A percentile compares a stretch with the other conserved stretches of the same genome.
Conservation (phyloP, 1,284 basidiomycete species). For the Ganoderma resinaceum region DNA sequence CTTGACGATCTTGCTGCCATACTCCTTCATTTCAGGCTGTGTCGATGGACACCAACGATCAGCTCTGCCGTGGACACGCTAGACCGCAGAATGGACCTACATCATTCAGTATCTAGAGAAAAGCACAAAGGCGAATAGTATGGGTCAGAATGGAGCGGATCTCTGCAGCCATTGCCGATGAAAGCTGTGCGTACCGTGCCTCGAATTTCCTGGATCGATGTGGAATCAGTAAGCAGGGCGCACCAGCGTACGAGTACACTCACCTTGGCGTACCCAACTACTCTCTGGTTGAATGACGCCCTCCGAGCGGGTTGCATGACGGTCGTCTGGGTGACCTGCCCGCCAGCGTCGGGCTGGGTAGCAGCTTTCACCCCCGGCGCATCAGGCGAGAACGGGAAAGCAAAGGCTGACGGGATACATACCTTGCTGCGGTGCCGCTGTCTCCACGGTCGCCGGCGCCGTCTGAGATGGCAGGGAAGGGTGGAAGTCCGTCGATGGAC, state of each 20-base stretch:
- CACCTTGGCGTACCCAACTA: slow-evolving; percentile 31
- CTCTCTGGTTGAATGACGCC: slow-evolving; percentile 28
- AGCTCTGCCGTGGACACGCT: not conserved
- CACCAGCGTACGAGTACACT: not conserved
- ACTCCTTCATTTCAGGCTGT: slow-evolving; percentile 26
- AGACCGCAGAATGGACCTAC: not conserved
- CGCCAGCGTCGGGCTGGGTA: slow-evolving; percentile 23
- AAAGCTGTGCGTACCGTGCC: slow-evolving; percentile 19
- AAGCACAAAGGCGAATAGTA: not conserved
- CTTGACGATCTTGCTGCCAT: slow-evolving; percentile 25
- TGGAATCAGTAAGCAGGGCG: too few relatives aligned
- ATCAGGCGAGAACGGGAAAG: not conserved
- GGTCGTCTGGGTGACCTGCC: slow-evolving; percentile 11
- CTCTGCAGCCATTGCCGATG: too few relatives aligned
- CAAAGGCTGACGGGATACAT: not conserved
- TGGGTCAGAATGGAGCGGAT: not conserved
- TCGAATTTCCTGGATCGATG: slow-evolving; percentile 20
- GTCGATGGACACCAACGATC: not conserved
- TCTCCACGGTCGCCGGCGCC: slow-evolving; percentile 14
- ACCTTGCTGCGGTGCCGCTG: slow-evolving; percentile 27
- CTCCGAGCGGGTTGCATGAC: slow-evolving; percentile 13
- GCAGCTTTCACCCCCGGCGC: slow-evolving; percentile 11
- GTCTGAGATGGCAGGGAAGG: slow-evolving; percentile 23
- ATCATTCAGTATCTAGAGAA: slow-evolving; percentile 21
- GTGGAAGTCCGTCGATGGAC: slow-evolving; percentile 18